Conservation (phyloP, 2,329 filamentous ascomycete species). For the Penicillium janthinellum region DNA sequence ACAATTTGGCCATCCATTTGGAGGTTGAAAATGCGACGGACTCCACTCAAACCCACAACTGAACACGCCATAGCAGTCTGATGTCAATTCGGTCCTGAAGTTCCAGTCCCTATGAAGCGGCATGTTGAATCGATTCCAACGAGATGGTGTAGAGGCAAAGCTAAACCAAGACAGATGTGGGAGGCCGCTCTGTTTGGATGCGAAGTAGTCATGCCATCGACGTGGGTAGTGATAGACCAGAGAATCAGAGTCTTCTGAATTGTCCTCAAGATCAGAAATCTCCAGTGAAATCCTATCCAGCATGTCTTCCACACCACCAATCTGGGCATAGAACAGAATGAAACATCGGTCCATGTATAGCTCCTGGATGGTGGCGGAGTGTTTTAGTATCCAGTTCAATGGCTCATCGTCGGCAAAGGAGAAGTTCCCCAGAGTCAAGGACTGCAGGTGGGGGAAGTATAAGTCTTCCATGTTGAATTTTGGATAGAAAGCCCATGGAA, state of each 20-base stretch:
- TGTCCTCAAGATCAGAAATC: neutral
- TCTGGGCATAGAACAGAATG: neutral
- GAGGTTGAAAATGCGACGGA: neutral
- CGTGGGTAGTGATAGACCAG: neutral
- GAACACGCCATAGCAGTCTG: neutral
- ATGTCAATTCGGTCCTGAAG: neutral
- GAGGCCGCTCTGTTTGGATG: neutral
- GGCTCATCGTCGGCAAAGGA: neutral
- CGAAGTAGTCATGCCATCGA: neutral
- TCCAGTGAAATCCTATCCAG: neutral
- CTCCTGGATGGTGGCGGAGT: neutral
- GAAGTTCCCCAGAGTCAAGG: neutral
- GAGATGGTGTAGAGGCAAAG: neutral
- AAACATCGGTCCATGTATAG: neutral
- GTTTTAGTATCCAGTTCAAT: neutral
- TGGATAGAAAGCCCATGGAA: neutral
- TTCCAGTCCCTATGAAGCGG: neutral
- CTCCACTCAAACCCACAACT: neutral
- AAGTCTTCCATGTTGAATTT: neutral
- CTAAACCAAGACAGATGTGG: neutral
- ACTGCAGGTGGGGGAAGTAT: neutral
- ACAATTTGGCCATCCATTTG: neutral
- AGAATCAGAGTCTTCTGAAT: neutral
- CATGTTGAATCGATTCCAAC: neutral
- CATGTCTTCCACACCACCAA: neutral